Evolutionary conservation across 768 basidiomycete genomes (phyloP).

Genomic region (Leccinum imitatum): DNA sequence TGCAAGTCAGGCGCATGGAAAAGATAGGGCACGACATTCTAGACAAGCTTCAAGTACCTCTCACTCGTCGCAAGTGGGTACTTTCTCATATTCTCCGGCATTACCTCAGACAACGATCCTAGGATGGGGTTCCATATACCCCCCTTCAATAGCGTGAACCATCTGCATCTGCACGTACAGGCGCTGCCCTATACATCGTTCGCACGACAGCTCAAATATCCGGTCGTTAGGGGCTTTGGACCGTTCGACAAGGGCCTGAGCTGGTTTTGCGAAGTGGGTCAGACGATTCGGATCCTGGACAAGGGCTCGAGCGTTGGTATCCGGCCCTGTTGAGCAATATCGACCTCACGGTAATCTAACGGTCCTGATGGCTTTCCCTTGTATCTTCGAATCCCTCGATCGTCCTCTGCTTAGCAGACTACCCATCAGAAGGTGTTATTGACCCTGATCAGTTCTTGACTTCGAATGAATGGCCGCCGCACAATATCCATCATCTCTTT

Average conservation of each 20-base stretch:
- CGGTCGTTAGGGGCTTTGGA: slow-evolving; percentile 38
- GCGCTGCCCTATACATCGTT: slow-evolving; percentile 59
- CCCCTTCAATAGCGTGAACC: slow-evolving; percentile 69
- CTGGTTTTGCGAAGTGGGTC: slow-evolving; percentile 69
- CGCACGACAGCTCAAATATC: slow-evolving; percentile 47
- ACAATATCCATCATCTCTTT: too few relatives aligned
- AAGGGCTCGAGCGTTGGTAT: slow-evolving; percentile 49
- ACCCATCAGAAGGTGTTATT: not conserved
- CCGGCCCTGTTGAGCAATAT: slow-evolving; percentile 42
- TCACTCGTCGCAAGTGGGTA: slow-evolving; percentile 46
- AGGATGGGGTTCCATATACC: slow-evolving; percentile 85
- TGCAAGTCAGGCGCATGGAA: slow-evolving; percentile 47
- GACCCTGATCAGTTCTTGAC: not conserved
- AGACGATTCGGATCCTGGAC: slow-evolving; percentile 61
- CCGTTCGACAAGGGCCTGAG: slow-evolving; percentile 59
- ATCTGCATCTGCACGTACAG: slow-evolving; percentile 76
- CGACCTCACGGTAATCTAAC: not conserved
- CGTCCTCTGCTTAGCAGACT: not conserved
- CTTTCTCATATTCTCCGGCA: not conserved
- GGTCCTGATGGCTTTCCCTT: too few relatives aligned
- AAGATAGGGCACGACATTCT: slow-evolving; percentile 53
- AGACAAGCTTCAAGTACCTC: slow-evolving; percentile 44
- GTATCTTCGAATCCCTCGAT: too few relatives aligned
- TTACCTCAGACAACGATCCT: slow-evolving; percentile 1
- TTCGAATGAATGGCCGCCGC: too few relatives aligned